Evolutionary conservation across 805 yeast genomes (phyloP), one percentile per base, ranked within the genome.

Genomic region (Kodamaea hsintzibuensis): DNA sequence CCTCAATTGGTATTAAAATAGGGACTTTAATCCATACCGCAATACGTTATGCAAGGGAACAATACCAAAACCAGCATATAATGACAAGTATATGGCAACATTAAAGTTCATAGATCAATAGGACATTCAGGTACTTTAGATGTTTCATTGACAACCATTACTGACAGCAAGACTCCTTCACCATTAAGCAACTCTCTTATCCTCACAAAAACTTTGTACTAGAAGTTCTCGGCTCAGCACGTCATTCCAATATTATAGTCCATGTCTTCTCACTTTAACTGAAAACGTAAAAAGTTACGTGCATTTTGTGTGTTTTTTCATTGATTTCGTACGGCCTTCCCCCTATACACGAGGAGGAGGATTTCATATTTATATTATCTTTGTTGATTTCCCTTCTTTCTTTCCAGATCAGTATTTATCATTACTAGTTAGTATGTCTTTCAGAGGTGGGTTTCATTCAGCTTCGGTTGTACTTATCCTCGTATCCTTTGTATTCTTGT

Each of bases 401-500:
- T 44, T 22, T 44, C 12, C n/a, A n/a, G 10, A 18, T 25, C 14
- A n/a, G 7, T 38, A 30, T 7, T 45, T 45, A 7, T 43, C 33
- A 14, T 3, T 12, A 19, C 6, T 30, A 16, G 2, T 30, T 16
- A n/a, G 12, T 44, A 60, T 59, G 62, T 40, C 58, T 17, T 66
- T 69, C 35, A 53, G 50, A 40, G 52, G 52, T 9, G 71, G 74
- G 18, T 65, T 81, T 51, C 74, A 80, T 14, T 63, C 74, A 50
- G 66, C 76, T 18, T 65, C 80, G 7, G 59, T 60, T 40, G 69
- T 81, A n/a, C 71, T 80, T 46, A 59, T 80, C 37, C 67, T 83
- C 48, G 74, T 80, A 9, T 75, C 91, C 1, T 68, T 86, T 61
- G 92, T 86, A 12, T 82, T 86, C 55, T 70, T 88, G 45, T 72